Percentiles rank a stretch among this genome's conserved stretches.
phyloP scores from a whole-genome alignment of 1,284 basidiomycete species.

The Papiliotrema laurentii region DNA sequence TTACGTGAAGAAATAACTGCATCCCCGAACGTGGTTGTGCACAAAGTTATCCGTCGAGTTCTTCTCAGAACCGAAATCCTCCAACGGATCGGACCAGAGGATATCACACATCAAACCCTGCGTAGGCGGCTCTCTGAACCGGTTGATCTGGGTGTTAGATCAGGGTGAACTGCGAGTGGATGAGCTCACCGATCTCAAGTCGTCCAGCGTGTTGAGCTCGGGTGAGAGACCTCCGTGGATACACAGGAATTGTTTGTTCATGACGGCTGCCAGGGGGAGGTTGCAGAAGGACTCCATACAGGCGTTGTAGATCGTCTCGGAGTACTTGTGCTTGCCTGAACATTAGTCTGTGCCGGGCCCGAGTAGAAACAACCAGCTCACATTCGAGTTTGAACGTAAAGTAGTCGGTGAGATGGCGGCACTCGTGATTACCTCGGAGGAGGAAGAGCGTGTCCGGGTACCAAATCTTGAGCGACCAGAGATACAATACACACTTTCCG shows the following conservation, averaged over 20 bases:
- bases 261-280: conserved; percentile 83
- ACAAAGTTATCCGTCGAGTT: conserved; percentile 71
- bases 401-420: conserved; percentile 91
- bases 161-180: neutral
- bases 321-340: conserved; percentile 90
- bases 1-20: conserved; percentile 92
- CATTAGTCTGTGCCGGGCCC: conserved; percentile 7
- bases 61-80: conserved; percentile 90
- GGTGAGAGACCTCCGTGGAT: conserved; percentile 91
- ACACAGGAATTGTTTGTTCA: conserved; percentile 97
- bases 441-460: conserved; percentile 85
- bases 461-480: conserved; percentile 91
- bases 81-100: conserved; percentile 89
- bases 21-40: conserved; percentile 92
- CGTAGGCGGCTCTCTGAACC: conserved; percentile 91
- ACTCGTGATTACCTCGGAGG: conserved; percentile 96
- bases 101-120: conserved; percentile 94
- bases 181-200: conserved; percentile 65
- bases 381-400: conserved; percentile 97
- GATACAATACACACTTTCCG: conserved; percentile 76
- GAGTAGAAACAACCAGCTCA: conserved; percentile 45
- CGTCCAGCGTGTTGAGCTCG: conserved; percentile 84
- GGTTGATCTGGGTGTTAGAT: conserved; percentile 63
- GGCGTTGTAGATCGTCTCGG: conserved; percentile 80
- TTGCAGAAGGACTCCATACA: conserved; percentile 93